Evolutionary conservation across 371 early-diverging fungal genomes (phyloP).

Genomic region (Capniomyces stellatus): DNA sequence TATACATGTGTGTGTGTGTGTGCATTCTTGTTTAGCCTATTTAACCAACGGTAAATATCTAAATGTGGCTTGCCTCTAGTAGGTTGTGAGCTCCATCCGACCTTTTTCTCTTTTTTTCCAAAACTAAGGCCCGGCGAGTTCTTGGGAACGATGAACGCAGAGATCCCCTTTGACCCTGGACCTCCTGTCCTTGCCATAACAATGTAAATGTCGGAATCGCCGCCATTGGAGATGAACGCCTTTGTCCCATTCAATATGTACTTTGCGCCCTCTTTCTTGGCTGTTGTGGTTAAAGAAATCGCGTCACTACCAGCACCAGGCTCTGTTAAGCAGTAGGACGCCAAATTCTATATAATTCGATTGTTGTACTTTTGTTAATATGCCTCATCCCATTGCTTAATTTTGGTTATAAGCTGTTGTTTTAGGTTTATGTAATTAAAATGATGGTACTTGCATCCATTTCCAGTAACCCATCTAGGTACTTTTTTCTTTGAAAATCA

Average conservation of each 20-base stretch:
- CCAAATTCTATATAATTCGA: slow-evolving; percentile 8
- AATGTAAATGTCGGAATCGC: slow-evolving; percentile 35
- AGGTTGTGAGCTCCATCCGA: slow-evolving; percentile 44
- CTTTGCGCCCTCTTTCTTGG: slow-evolving; percentile 42
- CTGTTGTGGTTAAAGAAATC: slow-evolving; percentile 40
- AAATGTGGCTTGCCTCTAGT: slow-evolving; percentile 17
- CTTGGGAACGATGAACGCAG: slow-evolving; percentile 36
- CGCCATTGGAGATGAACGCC: slow-evolving; percentile 43
- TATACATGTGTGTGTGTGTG: no score
- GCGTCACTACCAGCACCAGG: slow-evolving; percentile 71
- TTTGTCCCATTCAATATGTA: slow-evolving; percentile 66
- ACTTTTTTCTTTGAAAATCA: slow-evolving; percentile 30
- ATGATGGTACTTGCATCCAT: no score
- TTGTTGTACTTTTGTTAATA: background rate
- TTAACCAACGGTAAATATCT: background rate
- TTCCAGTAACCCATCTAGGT: slow-evolving; percentile 23
- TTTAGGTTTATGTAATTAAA: background rate
- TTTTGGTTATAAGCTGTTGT: background rate
- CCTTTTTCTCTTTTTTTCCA: slow-evolving; percentile 43
- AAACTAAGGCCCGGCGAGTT: slow-evolving; percentile 33
- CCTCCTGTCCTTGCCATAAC: slow-evolving; percentile 45
- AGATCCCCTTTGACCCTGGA: slow-evolving; percentile 36
- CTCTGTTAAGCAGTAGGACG: slow-evolving; percentile 51
- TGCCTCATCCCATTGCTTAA: no score
- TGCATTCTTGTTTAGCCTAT: background rate